phyloP scores from a whole-genome alignment of 768 basidiomycete species.

The Boletus sp. region DNA sequence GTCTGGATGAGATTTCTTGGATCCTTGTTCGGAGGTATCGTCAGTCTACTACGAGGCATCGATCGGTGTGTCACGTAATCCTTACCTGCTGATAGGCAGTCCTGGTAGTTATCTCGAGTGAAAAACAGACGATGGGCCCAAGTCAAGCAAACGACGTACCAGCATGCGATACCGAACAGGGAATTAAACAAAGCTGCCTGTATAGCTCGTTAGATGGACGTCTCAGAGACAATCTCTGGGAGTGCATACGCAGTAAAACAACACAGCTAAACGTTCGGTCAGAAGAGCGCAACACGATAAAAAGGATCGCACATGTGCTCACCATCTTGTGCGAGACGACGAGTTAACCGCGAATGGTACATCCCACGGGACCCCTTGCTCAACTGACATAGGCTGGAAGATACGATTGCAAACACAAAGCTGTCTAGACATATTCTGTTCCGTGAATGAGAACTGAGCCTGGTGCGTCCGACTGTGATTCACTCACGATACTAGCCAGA shows the following conservation, averaged over 20 bases:
- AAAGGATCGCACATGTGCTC: background rate
- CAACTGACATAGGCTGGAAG: slow-evolving; percentile 1
- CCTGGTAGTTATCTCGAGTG: slow-evolving; percentile 2
- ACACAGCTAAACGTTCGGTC: slow-evolving; percentile 4
- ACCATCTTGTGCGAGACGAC: slow-evolving; percentile 27
- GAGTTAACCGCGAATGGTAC: slow-evolving; percentile 10
- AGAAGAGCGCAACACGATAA: background rate
- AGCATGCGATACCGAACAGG: slow-evolving; percentile 7
- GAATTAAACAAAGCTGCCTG: slow-evolving; percentile 10
- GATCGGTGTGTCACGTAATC: too few species aligned
- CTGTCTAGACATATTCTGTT: slow-evolving; percentile 21
- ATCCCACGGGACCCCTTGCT: background rate
- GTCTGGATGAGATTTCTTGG: slow-evolving; percentile 11
- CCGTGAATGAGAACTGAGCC: background rate
- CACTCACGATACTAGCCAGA: slow-evolving; percentile 13
- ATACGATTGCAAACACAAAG: slow-evolving; percentile 2
- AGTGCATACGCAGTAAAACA: slow-evolving; percentile 17
- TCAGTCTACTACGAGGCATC: background rate
- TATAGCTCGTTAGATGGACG: background rate
- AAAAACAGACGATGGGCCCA: background rate
- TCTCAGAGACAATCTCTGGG: background rate
- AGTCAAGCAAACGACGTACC: slow-evolving; percentile 7
- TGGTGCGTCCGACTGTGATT: background rate
- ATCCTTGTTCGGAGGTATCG: slow-evolving; percentile 7
- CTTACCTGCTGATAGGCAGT: slow-evolving; percentile 10